These are phyloP conservation scores for Penicillium bovifimosum DNA, from an alignment of 495 filamentous ascomycete species.

Conservation along the genomic window DNA sequence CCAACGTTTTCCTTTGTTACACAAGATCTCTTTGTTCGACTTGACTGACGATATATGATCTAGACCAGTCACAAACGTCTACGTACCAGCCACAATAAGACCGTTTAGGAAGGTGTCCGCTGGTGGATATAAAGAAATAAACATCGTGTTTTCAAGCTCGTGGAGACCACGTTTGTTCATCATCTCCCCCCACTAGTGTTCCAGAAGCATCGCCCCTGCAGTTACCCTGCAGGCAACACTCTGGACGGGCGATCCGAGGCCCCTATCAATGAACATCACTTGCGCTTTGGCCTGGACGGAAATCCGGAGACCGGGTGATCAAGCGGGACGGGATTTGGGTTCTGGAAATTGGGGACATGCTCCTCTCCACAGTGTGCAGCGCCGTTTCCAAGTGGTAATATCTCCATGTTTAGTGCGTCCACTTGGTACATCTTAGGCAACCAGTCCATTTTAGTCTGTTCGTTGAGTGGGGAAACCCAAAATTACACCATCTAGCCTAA, in stretches of 20 bases:
- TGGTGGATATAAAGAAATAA: not conserved
- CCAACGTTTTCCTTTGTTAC: not conserved
- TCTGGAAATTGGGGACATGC: not conserved
- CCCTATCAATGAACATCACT: not conserved
- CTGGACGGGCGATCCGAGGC: not conserved
- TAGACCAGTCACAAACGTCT: too few relatives aligned
- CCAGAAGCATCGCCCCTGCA: conserved; percentile 21
- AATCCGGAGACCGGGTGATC: not conserved
- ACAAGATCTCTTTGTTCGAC: not conserved
- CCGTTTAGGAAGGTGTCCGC: too few relatives aligned
- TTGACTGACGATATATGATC: too few relatives aligned
- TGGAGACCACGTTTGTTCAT: not conserved
- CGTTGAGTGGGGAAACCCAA: not conserved
- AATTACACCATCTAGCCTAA: conserved; percentile 9
- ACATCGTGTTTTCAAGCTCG: not conserved
- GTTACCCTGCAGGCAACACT: conserved; percentile 10
- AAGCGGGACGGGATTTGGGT: not conserved
- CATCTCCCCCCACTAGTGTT: conserved; percentile 9
- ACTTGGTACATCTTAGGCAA: not conserved
- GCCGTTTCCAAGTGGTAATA: not conserved
- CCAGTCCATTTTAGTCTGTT: not conserved
- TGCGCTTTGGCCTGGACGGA: not conserved
- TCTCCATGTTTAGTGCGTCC: not conserved
- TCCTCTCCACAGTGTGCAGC: not conserved
- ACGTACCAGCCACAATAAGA: too few relatives aligned